Evolutionary conservation across 352 stramenopile species (phyloP), one percentile per base, ranked within the genome.

Genomic region (Globisporangium heterothallicum): DNA sequence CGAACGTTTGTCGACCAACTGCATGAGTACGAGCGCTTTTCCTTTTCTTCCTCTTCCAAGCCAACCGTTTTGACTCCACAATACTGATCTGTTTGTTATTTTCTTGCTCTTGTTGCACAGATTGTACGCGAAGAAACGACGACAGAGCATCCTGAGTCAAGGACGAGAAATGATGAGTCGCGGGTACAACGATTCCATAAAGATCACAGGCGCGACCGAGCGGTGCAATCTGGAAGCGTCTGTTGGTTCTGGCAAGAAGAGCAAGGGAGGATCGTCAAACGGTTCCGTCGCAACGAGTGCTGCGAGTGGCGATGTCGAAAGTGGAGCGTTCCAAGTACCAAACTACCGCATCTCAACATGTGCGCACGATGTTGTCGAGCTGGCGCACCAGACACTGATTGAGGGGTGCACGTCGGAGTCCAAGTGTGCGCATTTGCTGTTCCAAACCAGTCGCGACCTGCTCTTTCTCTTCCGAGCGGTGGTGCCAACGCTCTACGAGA

Each of bases 391-490:
- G 53, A 84, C 80, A 16, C 58, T 91, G 30, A 63, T 83, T 18
- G 78, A 91, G 51, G 71, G 67, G 5, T 87, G 77, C 45, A 72
- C 66, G 18, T 59, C 62, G 5, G 68, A 72, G 46, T 52, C 60
- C 1, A 55, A 56, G 24, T 81, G 65, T 40, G 69, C 75, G 0
- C 80, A 70, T 12, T 53, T 86, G 30, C 61, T 93, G n/a, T 88
- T 89, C 42, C 78, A 92, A 59, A 92, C 83, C 50, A 83, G 72
- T 49, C 76, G 83, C 7, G 83, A 93, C 50, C 40, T 89, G 16
- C 58, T 93, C 6, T 79, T 88, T 44, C 60, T 93, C 32, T 92
- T 90, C 34, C 74, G 74, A 14, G 66, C 74, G 3, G 65, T 91
- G 19, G 66, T 92, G 6, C 65, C 78, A 13, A 88, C 74, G 19